Evolutionary conservation across 108 stramenopile species (phyloP).

Genomic region (Skeletonema marinoi): DNA sequence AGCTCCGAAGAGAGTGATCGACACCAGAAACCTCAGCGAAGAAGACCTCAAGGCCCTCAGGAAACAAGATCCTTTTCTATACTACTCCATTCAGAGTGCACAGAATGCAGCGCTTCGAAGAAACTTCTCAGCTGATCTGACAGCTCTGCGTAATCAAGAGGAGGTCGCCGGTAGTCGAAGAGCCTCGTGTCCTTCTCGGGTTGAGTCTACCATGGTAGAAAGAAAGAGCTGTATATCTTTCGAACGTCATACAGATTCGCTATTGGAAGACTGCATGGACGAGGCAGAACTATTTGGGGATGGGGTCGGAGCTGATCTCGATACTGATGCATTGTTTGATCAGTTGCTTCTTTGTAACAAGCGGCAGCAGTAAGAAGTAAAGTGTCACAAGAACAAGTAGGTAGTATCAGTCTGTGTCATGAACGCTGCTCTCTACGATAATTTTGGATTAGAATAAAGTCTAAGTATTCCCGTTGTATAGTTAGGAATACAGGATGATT

Average conservation of each 20-base stretch:
- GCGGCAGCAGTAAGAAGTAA: not conserved
- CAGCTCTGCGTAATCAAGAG: not conserved
- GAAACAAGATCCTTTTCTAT: not conserved
- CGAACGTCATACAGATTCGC: not conserved
- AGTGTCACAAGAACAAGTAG: too few relatives aligned
- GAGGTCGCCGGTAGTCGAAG: not conserved
- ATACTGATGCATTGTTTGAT: not conserved
- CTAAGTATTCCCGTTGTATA: too few relatives aligned
- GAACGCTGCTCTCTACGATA: too few relatives aligned
- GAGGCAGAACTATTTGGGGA: not conserved
- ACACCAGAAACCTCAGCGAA: not conserved
- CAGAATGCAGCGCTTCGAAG: not conserved
- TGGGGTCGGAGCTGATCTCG: not conserved
- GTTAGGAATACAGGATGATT: too few relatives aligned
- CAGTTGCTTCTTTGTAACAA: not conserved
- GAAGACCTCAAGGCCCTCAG: not conserved
- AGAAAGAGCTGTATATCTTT: not conserved
- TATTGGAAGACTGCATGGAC: not conserved
- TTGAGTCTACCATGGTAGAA: not conserved
- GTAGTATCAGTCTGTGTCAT: too few relatives aligned
- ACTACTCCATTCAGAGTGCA: slow-evolving; percentile 1
- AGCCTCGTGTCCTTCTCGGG: not conserved
- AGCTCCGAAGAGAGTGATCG: not conserved
- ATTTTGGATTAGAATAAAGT: too few relatives aligned
- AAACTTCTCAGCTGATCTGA: not conserved